These are phyloP conservation scores for Leonotis leonurus DNA, from an alignment of 257 asterid species.

Conservation along the genomic window DNA sequence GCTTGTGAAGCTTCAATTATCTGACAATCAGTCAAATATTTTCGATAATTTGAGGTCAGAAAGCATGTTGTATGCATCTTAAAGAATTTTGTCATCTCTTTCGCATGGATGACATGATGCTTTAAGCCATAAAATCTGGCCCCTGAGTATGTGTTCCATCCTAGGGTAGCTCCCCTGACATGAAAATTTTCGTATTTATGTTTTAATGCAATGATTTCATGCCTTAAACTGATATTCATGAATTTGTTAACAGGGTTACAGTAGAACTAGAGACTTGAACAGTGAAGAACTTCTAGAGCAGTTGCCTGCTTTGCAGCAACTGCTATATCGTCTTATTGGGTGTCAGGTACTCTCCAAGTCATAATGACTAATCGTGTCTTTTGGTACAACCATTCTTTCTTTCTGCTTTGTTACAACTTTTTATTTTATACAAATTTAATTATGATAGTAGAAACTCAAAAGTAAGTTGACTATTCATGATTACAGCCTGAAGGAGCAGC, in stretches of 20 bases:
- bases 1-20: slow-evolving; percentile 2
- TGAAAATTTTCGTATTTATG: slow-evolving; percentile 14
- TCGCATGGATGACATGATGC: not conserved
- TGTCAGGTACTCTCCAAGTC: slow-evolving; percentile 61
- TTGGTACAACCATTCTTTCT: slow-evolving; percentile 7
- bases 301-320: slow-evolving; percentile 89
- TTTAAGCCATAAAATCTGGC: not conserved
- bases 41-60: not conserved
- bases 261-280: slow-evolving; percentile 85
- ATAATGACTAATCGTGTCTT: not conserved
- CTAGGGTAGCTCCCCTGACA: not conserved
- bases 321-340: slow-evolving; percentile 83
- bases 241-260: slow-evolving; percentile 54
- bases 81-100: not conserved
- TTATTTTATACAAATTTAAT: no score
- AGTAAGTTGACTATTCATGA: no score
- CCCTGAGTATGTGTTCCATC: not conserved
- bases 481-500: no score
- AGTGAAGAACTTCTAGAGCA: slow-evolving; percentile 87
- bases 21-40: not conserved
- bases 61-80: not conserved
- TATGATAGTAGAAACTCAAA: no score
- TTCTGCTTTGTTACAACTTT: slow-evolving; percentile 5
- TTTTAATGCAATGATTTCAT: not conserved
- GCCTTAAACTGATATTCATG: not conserved